Base-by-base conservation (phyloP, 2,329 filamentous ascomycete genomes). In the Fusarium annulatum region DNA sequence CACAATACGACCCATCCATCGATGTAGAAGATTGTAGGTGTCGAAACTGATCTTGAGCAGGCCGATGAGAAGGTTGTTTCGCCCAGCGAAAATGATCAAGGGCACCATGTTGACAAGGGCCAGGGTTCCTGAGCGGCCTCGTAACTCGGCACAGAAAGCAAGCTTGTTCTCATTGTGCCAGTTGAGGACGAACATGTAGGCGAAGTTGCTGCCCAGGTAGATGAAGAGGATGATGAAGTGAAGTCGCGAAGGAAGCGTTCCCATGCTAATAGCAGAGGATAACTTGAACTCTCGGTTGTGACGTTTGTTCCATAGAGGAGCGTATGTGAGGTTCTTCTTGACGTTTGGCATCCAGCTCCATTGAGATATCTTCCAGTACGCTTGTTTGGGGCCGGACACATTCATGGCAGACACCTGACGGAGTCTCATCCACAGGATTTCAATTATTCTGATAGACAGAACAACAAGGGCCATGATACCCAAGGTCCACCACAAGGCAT, bases 41-140 rank as follows among this genome's bases (percentile, higher is more conserved):
- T 98, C 96, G 84, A 98, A 99, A 81, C 94, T 96, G 81, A 98
- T 92, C 77, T 92, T 90, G 64, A 98, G 88, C 39, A 97, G 82
- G 7, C 86, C 82, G 79, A 98, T 98, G 55, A 98, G 86, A 14
- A 94, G 94, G 84, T 98, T 99, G 86, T 98, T 98, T 80, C 96
- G 93, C 41, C 94, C 91, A 18, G 95, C 95, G 64, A 98, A 89
- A 73, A 98, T 89, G 78, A 98, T 88, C 36, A 98, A 90, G 9
- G 96, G 95, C 38, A 99, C 90, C 90, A 98, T 93, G 84, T 98
- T 99, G 78, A 97, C 89, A 16, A 95, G 87, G 9, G 95, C 91
- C 72, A 99, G 88, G 14, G 92, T 93, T 61, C 96, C 96, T 11
- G 93, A 93, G 65, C 96, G 91, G 42, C 95, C 95, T 77, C 96